Base-by-base conservation (phyloP, 2,329 filamentous ascomycete species). In the Colletotrichum tabaci region DNA sequence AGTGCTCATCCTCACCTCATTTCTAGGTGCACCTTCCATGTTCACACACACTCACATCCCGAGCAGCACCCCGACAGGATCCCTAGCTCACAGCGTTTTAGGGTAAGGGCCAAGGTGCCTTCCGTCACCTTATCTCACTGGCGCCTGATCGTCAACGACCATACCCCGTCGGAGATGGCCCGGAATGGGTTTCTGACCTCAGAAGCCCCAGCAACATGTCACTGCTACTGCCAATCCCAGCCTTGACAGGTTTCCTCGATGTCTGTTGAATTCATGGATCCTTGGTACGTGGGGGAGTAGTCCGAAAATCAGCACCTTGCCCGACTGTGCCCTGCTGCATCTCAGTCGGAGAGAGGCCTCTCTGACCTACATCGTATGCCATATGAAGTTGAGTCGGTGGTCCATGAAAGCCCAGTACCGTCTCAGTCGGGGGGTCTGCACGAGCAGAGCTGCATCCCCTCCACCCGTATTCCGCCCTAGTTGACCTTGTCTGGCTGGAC, bases 111-210 rank as follows among this genome's bases (percentile, higher is more conserved):
- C 60, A 42, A 52, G 23, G 47, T 40, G 60, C 47, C 35, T 40
- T 62, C 47, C 47, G 60, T 62, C 46, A 52, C 60, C 35, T 50
- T 62, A 40, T 62, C 60, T 62, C 60, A 50, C 60, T n/a, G 60
- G 60, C 47, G 47, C 46, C 42, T 62, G 60, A 62, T 62, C 60
- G 60, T 62, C 60, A 26, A 26, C 35, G 26, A 42, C 21, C 60
- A 42, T 42, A 8, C 42, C 60, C 30, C 46, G n/a, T 62, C 46
- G 10, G 18, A 52, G 16, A 7, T 52, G 35, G 21, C 46, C 13
- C 16, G n/a, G 35, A n/a, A n/a, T 15, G 35, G 46, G 30, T 18
- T 26, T 26, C 46, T 52, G 46, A 50, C 35, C 30, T 61, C 46
- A 26, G 13, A 40, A 61, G 30, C 30, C 9, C 47, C 47, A 50